Evolutionary conservation across 495 filamentous ascomycete species (phyloP).

Genomic region (Penicillium ochrochloron): DNA sequence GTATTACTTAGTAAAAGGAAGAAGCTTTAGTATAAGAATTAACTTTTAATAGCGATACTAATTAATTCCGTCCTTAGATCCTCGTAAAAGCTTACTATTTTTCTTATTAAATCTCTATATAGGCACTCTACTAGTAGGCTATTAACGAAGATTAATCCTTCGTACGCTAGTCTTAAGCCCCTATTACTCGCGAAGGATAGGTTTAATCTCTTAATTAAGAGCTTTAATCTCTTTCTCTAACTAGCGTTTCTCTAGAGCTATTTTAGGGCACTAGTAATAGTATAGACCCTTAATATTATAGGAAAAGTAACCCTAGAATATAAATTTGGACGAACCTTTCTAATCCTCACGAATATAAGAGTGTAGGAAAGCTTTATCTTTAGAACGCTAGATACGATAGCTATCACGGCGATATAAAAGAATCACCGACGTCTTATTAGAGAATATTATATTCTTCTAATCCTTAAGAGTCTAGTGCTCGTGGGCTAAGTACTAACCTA

Average conservation of each 20-base stretch:
- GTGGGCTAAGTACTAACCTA: background rate
- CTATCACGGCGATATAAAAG: background rate
- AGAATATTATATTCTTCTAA: background rate
- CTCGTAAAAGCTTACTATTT: background rate
- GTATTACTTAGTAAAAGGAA: background rate
- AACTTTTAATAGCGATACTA: background rate
- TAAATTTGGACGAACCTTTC: background rate
- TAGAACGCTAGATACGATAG: background rate
- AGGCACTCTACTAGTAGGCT: background rate
- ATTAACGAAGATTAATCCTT: background rate
- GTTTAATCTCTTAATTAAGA: no score
- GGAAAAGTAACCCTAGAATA: no score
- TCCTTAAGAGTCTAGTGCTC: background rate
- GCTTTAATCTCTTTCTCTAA: background rate
- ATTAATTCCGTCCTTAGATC: background rate
- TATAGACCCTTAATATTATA: no score
- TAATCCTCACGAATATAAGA: background rate
- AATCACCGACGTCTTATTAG: background rate
- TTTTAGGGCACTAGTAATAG: no score
- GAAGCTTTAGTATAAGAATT: background rate
- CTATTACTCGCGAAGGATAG: no score
- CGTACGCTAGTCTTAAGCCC: no score
- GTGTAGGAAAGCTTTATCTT: background rate
- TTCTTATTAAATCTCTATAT: background rate
- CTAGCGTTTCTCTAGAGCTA: no score